Evolutionary conservation across 495 filamentous ascomycete genomes (phyloP).

Genomic region (Jackrogersella minutella): DNA sequence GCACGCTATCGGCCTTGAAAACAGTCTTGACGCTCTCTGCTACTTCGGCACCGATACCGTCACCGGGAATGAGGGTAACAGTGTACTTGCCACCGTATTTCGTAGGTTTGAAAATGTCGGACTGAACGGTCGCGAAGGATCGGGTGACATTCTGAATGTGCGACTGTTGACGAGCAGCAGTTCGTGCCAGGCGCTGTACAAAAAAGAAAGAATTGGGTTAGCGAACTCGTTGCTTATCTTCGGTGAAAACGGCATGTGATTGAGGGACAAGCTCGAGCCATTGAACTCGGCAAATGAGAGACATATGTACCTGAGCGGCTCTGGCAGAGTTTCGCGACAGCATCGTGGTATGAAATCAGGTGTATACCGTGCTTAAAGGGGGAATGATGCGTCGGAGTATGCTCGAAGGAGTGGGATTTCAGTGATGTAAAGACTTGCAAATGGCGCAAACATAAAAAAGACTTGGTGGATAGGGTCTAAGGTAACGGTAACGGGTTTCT

Average conservation of each 20-base stretch:
- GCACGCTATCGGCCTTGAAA: constrained; percentile 99
- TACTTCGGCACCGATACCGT: constrained; percentile 97
- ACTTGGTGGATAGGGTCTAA: constrained; percentile 29
- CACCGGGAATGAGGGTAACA: constrained; percentile 95
- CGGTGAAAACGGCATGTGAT: constrained; percentile 44
- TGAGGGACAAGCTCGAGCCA: constrained; percentile 38
- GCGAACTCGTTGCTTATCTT: constrained; percentile 22
- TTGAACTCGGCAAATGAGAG: constrained; percentile 15
- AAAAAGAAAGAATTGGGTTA: constrained; percentile 30
- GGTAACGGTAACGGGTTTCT: too few relatives aligned
- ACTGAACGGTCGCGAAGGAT: constrained; percentile 76
- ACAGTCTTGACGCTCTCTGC: constrained; percentile 97
- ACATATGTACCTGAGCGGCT: constrained; percentile 54
- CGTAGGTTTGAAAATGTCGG: constrained; percentile 96
- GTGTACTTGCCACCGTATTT: constrained; percentile 99
- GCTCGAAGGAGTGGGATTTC: constrained; percentile 17
- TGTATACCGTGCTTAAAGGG: constrained; percentile 16
- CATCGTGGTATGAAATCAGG: constrained; percentile 50
- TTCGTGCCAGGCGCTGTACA: constrained; percentile 67
- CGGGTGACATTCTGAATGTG: constrained; percentile 53
- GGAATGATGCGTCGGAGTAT: constrained; percentile 23
- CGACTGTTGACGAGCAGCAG: constrained; percentile 57
- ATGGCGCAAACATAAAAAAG: constrained; percentile 44
- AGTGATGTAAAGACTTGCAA: constrained; percentile 38
- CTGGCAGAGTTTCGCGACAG: constrained; percentile 66